These are phyloP conservation scores for Cyclotella baltica DNA, from an alignment of 108 stramenopile genomes.

Conservation along the genomic window DNA sequence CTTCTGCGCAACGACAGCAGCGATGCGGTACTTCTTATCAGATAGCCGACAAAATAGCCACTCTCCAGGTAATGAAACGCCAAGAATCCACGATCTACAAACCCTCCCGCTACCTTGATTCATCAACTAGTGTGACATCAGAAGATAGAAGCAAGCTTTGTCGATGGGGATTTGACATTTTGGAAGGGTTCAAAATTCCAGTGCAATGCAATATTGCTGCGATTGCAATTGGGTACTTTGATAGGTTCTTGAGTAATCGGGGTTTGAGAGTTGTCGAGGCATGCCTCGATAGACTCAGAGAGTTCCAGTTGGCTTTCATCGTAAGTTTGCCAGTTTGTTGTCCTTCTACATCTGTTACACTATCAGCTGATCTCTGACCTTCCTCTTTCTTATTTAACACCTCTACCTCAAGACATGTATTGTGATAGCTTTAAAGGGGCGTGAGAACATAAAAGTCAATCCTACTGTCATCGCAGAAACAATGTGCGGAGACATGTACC, in stretches of 20 bases:
- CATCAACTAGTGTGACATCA: not conserved
- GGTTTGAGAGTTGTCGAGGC: no score
- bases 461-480: not conserved
- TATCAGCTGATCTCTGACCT: no score
- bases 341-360: no score
- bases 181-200: not conserved
- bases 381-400: no score
- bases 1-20: not conserved
- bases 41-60: constrained; percentile 2
- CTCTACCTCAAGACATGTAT: no score
- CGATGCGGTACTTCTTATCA: not conserved
- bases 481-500: not conserved
- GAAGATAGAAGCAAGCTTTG: not conserved
- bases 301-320: no score
- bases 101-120: not conserved
- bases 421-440: not conserved
- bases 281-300: no score
- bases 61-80: not conserved
- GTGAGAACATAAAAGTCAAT: not conserved
- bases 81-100: constrained; percentile 1
- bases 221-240: constrained; percentile 5
- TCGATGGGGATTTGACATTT: constrained; percentile 5
- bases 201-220: not conserved
- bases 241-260: constrained; percentile 6
- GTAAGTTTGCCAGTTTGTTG: no score